Evolutionary conservation across 1,284 basidiomycete species (phyloP), one percentile per base, ranked within the genome.

Genomic region (Tetrapyrgos nigripes): DNA sequence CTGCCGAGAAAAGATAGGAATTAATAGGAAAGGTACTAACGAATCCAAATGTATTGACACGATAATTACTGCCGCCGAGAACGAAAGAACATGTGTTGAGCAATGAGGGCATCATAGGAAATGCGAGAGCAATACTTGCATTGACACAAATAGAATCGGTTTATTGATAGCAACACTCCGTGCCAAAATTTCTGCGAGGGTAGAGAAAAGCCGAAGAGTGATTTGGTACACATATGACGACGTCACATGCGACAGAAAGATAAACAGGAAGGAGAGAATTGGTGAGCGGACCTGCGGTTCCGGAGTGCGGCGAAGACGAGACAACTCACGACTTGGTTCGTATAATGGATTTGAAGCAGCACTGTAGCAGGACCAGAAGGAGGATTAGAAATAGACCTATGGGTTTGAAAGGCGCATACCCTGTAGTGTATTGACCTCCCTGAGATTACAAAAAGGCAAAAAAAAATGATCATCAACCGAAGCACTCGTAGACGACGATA

Each of bases 41-140:
- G 60, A 86, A 86, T 56, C 84, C 84, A 61, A 86, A 86, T 0
- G 83, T 83, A 64, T 86, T 85, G 48, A 85, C 55, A 0, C 83
- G 82, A 60, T 85, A 85, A 62, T 86, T 86, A 4, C 83, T 86
- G 53, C 24, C 9, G 28, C n/a, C n/a, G n/a, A n/a, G n/a, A n/a
- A n/a, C n/a, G n/a, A n/a, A n/a, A n/a, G n/a, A n/a, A n/a, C n/a
- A n/a, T n/a, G n/a, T n/a, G n/a, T n/a, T n/a, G n/a, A n/a, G n/a
- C n/a, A n/a, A n/a, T n/a, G n/a, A n/a, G n/a, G n/a, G n/a, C n/a
- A n/a, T n/a, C n/a, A n/a, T n/a, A n/a, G n/a, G n/a, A n/a, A n/a
- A n/a, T n/a, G n/a, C n/a, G n/a, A n/a, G 37, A 24, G 43, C 55
- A 46, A n/a, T 8, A 67, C 78, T 50, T 63, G 84, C 83, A 80